Base-by-base conservation (phyloP, 1,139 yeast species). In the Chernovozyma aurita region DNA sequence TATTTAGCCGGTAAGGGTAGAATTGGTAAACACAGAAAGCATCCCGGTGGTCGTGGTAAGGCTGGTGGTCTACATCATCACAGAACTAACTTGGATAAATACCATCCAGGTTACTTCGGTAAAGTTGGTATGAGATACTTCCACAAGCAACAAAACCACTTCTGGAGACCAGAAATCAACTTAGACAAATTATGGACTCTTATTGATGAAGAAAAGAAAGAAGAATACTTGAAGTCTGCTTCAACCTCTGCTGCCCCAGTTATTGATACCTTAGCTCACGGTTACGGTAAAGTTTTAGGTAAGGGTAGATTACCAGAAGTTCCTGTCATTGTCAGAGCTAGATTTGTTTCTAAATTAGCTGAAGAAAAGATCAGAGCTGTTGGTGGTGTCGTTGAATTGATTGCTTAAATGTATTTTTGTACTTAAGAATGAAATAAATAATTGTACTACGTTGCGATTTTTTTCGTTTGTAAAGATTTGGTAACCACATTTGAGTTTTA, bases 21-120 rank as follows among this genome's bases (percentile, higher is more conserved):
- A 82, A 76, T 94, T 76, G 99, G 99, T 77, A 92, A 94, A 85
- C 98, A 94, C 95, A 88, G 98, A 88, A 94, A 94, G 95, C 92
- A 85, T 66, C 97, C 98, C 61, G 98, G 98, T 92, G 99, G 99
- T 80, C 92, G 98, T 80, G 99, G 99, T 92, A 92, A 79, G 94
- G 99, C 99, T 73, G 99, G 99, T 90, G 99, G 99, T 86, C 95
- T 81, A 78, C 97, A 87, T 75, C 99, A 92, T 78, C 98, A 94
- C 96, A 88, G 97, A 86, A 88, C 92, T 73, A 88, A 88, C 82
- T 77, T 92, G 80, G 98, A 94, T 74, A 92, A 90, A 77, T 94
- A 85, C 96, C 99, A 94, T 75, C 98, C 98, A 65, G 99, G 99
- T 88, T 94, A 94, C 94, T 94, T 94, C 77, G 99, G 99, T 85